phyloP scores from a whole-genome alignment of 768 basidiomycete species.

The Rhizopogon rudus region DNA sequence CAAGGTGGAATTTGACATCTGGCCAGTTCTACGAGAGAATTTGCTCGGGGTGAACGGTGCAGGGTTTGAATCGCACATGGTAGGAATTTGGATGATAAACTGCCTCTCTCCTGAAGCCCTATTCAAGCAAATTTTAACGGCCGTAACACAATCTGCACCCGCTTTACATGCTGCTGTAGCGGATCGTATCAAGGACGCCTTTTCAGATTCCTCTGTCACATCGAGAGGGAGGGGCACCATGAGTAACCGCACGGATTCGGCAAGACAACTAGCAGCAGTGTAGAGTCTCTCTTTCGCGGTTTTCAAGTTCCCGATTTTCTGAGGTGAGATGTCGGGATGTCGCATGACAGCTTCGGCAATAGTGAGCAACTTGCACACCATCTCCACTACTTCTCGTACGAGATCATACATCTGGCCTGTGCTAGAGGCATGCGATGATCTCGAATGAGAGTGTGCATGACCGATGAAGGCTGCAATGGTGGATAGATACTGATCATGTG shows the following conservation, averaged over 20 bases:
- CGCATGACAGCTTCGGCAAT: slow-evolving; percentile 87
- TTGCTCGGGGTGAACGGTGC: slow-evolving; percentile 44
- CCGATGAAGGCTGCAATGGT: slow-evolving; percentile 98
- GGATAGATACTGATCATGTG: slow-evolving; percentile 88
- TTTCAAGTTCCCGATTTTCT: slow-evolving; percentile 61
- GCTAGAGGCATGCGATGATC: slow-evolving; percentile 85
- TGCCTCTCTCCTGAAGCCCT: slow-evolving; percentile 56
- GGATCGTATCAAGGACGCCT: slow-evolving; percentile 68
- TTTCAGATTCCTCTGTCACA: slow-evolving; percentile 78
- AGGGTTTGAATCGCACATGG: slow-evolving; percentile 38
- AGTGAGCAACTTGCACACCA: slow-evolving; percentile 85
- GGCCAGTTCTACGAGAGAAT: slow-evolving; percentile 35
- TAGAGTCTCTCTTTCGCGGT: slow-evolving; percentile 79
- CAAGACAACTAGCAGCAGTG: slow-evolving; percentile 78
- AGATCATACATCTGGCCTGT: slow-evolving; percentile 94
- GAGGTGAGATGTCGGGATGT: slow-evolving; percentile 62
- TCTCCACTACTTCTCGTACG: slow-evolving; percentile 91
- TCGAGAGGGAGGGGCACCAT: slow-evolving; percentile 43
- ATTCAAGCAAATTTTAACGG: slow-evolving; percentile 78
- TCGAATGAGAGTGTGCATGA: slow-evolving; percentile 90
- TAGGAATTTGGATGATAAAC: slow-evolving; percentile 62
- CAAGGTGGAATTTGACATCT: slow-evolving; percentile 24
- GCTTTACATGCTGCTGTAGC: slow-evolving; percentile 86
- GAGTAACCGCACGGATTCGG: slow-evolving; percentile 80
- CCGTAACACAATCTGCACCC: slow-evolving; percentile 82